Conservation (phyloP, 2,329 filamentous ascomycete species). For the Sarocladium brachiariae region DNA sequence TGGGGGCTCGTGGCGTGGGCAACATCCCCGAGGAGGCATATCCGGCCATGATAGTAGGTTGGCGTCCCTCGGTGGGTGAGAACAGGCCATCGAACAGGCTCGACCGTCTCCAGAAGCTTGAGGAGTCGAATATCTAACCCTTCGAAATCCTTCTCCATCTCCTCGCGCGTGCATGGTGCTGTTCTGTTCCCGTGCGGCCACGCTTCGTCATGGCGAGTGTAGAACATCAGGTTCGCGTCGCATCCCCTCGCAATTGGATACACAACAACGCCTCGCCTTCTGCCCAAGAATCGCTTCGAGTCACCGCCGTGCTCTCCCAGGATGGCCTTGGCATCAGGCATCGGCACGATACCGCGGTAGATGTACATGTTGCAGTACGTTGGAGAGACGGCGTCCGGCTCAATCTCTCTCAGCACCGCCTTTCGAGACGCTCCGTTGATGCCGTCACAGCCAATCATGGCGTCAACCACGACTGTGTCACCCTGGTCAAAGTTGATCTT, state of each 20-base stretch:
- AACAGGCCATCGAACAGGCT: constrained; percentile 3
- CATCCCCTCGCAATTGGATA: constrained; percentile 1
- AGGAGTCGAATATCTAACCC: not conserved
- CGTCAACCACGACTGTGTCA: not conserved
- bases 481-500: not conserved
- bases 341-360: constrained; percentile 5
- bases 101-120: constrained; percentile 3
- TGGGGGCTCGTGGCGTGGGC: constrained; percentile 20
- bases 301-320: constrained; percentile 3
- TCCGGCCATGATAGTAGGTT: constrained; percentile 10
- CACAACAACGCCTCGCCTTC: not conserved
- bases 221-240: constrained; percentile 8
- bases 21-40: constrained; percentile 20
- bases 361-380: constrained; percentile 8
- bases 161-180: not conserved
- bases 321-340: constrained; percentile 1
- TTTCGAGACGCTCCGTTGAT: not conserved
- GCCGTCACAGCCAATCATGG: constrained; percentile 5
- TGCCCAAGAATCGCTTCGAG: constrained; percentile 5
- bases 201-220: not conserved
- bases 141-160: constrained; percentile 4
- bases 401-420: not conserved
- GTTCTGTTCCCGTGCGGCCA: not conserved
- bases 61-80: not conserved
- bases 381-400: not conserved